Base-by-base conservation (phyloP, 371 early-diverging fungal genomes). In the Pancytospora philotis region DNA sequence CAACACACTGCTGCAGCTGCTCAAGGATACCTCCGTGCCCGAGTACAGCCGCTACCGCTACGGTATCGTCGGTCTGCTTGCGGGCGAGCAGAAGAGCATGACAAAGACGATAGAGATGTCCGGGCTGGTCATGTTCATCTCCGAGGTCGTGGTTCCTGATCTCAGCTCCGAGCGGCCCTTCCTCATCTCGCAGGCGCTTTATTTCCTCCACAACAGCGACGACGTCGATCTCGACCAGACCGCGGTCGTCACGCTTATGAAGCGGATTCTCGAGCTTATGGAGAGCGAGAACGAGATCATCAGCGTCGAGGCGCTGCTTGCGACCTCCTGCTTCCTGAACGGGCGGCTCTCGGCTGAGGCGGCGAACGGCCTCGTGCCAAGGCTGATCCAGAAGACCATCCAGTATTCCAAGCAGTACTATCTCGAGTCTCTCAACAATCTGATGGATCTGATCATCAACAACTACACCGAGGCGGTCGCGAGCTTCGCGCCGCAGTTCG, bases 111-210 rank as follows among this genome's bases (percentile, higher is more conserved):
- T 68, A 22, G 55, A 57, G 10, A 71, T 69, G 25, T 38, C 45
- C 22, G 61, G 58, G 10, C 69, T 75, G 59, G 51, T 45, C 2
- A 53, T 57, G 3, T 57, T 79, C 39, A 0, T 81, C 1, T 45
- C 19, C 3, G 67, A 74, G 39, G 58, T 71, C 55, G 56, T 72
- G 19, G 66, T 74, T 36, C 60, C 72, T 3, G 62, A 68, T 59
- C 45, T 79, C 36, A 49, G 58, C 3, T 68, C 58, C 22, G 30
- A 61, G 27, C 68, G 62, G 56, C 19, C 59, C 6, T 72, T 76
- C 38, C 52, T 81, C 22, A 53, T 72, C 30, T 78, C 78, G 16
- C 77, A 81, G 38, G 69, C 71, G 2, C 69, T 76, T 51, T 81
- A 78, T 62, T 72, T 71, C 49, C 25, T 74, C 37, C 32, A 39